Percentiles rank a stretch among this genome's conserved stretches.
Conservation (phyloP, 768 basidiomycete genomes). For the Russula brevipes region DNA sequence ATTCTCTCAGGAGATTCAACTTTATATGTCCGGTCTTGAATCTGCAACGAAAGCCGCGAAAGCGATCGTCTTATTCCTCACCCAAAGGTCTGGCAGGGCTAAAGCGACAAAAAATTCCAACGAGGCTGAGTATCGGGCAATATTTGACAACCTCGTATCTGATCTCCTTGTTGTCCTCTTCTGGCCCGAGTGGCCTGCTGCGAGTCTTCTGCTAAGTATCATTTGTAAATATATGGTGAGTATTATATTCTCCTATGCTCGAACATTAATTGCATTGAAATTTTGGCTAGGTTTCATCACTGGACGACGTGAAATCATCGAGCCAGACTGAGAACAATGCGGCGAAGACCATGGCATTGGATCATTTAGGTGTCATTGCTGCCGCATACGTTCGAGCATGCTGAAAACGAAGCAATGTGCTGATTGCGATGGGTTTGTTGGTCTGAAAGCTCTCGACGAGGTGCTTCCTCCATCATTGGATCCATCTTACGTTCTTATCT, state of each 20-base stretch:
- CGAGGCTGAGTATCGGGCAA: constrained; percentile 88
- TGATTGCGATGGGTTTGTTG: constrained; percentile 33
- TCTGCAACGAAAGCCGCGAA: constrained; percentile 81
- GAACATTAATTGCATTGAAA: neutral
- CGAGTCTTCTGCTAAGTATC: constrained; percentile 72
- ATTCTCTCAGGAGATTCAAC: constrained; percentile 49
- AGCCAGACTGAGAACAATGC: constrained; percentile 70
- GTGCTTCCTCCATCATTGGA: constrained; percentile 35
- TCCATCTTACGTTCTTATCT: constrained; percentile 4
- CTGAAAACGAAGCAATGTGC: constrained; percentile 37
- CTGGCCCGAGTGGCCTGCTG: constrained; percentile 98
- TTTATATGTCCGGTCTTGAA: constrained; percentile 70
- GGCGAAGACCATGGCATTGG: constrained; percentile 82
- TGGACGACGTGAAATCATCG: constrained; percentile 76
- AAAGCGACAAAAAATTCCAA: constrained; percentile 87
- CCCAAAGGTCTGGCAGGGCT: constrained; percentile 68
- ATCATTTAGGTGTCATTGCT: constrained; percentile 91
- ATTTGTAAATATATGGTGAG: constrained; percentile 82
- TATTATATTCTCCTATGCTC: neutral
- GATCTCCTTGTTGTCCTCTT: constrained; percentile 85
- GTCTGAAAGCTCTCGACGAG: constrained; percentile 64
- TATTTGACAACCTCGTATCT: constrained; percentile 86
- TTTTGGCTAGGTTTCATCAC: constrained; percentile 58
- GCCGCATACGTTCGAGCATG: constrained; percentile 65
- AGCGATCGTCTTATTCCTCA: constrained; percentile 50